A percentile compares a stretch with the other conserved stretches of the same genome.
These are phyloP conservation scores for Mycena latifolia DNA, from an alignment of 768 basidiomycete genomes.

Conservation along the genomic window DNA sequence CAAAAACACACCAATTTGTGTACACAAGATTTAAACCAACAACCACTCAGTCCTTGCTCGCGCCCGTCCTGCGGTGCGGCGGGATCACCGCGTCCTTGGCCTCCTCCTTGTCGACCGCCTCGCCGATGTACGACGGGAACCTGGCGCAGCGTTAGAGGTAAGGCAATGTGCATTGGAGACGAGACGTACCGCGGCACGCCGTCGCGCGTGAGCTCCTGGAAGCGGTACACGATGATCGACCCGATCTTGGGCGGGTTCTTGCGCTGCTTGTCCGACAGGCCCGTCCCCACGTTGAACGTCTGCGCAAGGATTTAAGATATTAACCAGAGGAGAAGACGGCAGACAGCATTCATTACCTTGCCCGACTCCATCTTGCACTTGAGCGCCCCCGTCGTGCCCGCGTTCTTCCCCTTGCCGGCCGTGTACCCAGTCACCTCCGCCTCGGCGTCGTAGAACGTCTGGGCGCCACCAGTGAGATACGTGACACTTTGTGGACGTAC, in stretches of 20 bases:
- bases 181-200: too few relatives aligned
- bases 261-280: conserved; percentile 66
- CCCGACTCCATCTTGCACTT: conserved; percentile 72
- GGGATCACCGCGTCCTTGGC: conserved; percentile 71
- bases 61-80: conserved; percentile 45
- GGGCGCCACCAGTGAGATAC: background rate
- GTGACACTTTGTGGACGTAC: background rate
- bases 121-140: conserved; percentile 67
- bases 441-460: conserved; percentile 74
- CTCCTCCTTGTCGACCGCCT: conserved; percentile 63
- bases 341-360: conserved; percentile 57
- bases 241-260: conserved; percentile 67
- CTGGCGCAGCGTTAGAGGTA: conserved; percentile 43
- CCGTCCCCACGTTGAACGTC: conserved; percentile 70
- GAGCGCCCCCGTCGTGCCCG: conserved; percentile 61
- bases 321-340: background rate
- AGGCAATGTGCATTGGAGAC: too few relatives aligned
- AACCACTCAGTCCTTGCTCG: too few relatives aligned
- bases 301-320: conserved; percentile 33
- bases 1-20: too few relatives aligned
- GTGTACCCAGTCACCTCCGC: conserved; percentile 70
- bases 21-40: too few relatives aligned
- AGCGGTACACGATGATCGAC: conserved; percentile 58
- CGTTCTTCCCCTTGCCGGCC: conserved; percentile 64
- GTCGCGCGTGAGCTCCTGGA: too few relatives aligned